Base-by-base conservation (phyloP, 2,329 filamentous ascomycete species). In the Phialocephala subalpina region DNA sequence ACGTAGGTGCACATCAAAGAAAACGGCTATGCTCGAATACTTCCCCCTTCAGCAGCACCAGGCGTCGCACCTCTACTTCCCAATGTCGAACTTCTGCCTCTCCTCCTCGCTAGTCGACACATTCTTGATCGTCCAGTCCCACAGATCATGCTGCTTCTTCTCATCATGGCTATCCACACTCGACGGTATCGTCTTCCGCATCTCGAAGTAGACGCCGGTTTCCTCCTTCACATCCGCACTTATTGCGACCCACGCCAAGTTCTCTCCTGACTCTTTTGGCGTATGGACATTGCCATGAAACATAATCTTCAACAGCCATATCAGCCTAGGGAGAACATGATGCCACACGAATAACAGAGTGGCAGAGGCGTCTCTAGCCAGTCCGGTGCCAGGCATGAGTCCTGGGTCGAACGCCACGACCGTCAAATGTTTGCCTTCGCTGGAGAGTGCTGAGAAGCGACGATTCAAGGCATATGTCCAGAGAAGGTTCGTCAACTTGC, bases 81-180 rank as follows among this genome's bases (percentile, higher is more conserved):
- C 58, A 36, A 35, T 16, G 25, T 63, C 36, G 20, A 66, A 66
- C 38, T 29, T 63, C 56, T 20, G 29, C 38, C 20, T 63, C 60
- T 66, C 64, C 38, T 63, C 64, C 29, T 60, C 60, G 22, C 22
- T 53, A 1, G n/a, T 29, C 25, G 64, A 74, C 36, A 79, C 61
- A 65, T 70, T 73, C 35, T 77, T 74, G 16, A 83, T 72, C 11
- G 82, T 86, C 83, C 82, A 86, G 27, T 73, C 61, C 81, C 81
- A 84, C 36, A 84, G 66, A 67, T 84, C 82, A 18, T 86, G 80
- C 72, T 85, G 83, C 70, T 83, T 82, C 27, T 61, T 69, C 72
- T 78, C 74, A 58, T 80, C 76, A 65, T 82, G 80, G 67, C 82
- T 85, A 47, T 77, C 79, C 22, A 73, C 72, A 67, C 82, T 83